Evolutionary conservation across 495 filamentous ascomycete genomes (phyloP), one percentile per base, ranked within the genome.

Genomic region (Mycothermus thermophilus): DNA sequence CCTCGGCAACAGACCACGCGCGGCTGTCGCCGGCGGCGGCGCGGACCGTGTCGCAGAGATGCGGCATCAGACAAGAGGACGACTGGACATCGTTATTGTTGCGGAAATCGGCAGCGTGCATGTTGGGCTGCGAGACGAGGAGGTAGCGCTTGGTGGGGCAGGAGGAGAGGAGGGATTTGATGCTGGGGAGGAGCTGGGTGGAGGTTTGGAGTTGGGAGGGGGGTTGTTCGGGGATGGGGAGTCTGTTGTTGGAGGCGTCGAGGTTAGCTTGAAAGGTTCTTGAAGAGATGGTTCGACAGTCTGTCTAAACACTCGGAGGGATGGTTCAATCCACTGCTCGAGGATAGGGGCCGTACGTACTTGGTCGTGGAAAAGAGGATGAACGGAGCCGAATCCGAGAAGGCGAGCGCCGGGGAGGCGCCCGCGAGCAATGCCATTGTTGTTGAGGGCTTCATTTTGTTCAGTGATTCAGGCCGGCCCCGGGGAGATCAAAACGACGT

Each of bases 371-470:
- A 92, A 49, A 85, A 75, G 17, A 93, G 59, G 57, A 93, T 69
- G 52, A 92, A 90, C 11, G 87, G 87, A 27, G 83, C 86, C 0
- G 85, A 80, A 47, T 93, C 79, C 30, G 69, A 72, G 58, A 92
- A 88, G 11, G 85, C 85, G 24, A 71, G 64, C 33, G 63, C 74
- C 29, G 35, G 26, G 9, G 67, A 57, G 54, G 68, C 63, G 48
- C 65, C 68, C 41, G 80, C 67, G 52, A 79, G 70, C 27, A 83
- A 47, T 36, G 74, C 58, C 41, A 72, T 66, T 35, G 77, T 54
- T 49, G 61, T 60, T 41, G 64, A 72, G 43, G 77, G 51, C 65
- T 69, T 67, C 77, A 83, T 81, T 42, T 52, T 52, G 48, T 47
- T 25, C n/a, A n/a, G n/a, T n/a, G n/a, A n/a, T n/a, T n/a, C n/a